Evolutionary conservation across 1,284 basidiomycete species (phyloP).

Genomic region (Takashimella tepidaria): DNA sequence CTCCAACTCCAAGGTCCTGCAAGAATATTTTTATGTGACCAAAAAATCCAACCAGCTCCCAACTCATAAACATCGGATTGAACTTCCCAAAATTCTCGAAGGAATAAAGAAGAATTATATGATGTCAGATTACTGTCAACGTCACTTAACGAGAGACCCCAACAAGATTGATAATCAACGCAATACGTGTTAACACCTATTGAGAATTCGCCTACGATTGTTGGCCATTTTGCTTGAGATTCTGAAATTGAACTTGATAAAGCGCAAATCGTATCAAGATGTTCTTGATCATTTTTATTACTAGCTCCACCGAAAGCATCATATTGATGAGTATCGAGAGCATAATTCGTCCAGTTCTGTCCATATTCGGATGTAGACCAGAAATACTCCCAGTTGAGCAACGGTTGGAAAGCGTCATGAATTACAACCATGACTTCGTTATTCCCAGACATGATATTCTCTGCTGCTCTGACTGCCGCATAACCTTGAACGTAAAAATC

Average conservation of each 20-base stretch:
- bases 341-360: conserved; percentile 33
- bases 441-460: conserved; percentile 21
- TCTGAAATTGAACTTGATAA: conserved; percentile 16
- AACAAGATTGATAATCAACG: conserved; percentile 32
- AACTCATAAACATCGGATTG: conserved; percentile 33
- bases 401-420: conserved; percentile 40
- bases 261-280: conserved; percentile 31
- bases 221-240: conserved; percentile 25
- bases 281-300: conserved; percentile 26
- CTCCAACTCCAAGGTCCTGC: conserved; percentile 34
- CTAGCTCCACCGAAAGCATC: conserved; percentile 27
- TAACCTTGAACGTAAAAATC: conserved; percentile 37
- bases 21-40: conserved; percentile 27
- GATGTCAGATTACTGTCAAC: conserved; percentile 24
- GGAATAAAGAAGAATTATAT: conserved; percentile 24
- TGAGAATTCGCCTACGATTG: conserved; percentile 31
- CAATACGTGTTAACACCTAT: conserved; percentile 32
- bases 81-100: conserved; percentile 36
- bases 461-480: conserved; percentile 26
- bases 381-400: conserved; percentile 35
- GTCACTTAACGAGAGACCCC: conserved; percentile 17
- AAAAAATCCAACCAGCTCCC: conserved; percentile 37
- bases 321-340: conserved; percentile 39
- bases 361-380: conserved; percentile 23
- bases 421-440: conserved; percentile 39